Conservation (phyloP, 2,329 filamentous ascomycete species). For the Fonsecaea nubica region DNA sequence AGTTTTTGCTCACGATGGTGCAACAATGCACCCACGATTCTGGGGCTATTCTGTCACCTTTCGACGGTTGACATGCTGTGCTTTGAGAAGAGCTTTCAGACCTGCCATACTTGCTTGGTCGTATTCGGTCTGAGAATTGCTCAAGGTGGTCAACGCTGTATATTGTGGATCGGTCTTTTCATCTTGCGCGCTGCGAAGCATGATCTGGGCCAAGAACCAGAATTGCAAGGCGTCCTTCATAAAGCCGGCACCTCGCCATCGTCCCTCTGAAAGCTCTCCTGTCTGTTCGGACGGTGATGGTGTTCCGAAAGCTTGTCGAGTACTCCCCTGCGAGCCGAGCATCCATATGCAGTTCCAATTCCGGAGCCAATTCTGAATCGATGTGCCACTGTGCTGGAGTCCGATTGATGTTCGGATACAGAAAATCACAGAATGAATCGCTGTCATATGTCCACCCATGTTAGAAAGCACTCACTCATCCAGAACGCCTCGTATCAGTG, state of each 20-base stretch:
- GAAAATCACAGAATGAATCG: conserved; percentile 14
- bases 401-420: background rate
- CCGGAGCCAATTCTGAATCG: conserved; percentile 12
- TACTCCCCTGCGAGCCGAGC: background rate
- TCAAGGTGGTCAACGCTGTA: no score
- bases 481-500: no score
- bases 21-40: no score
- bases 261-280: background rate
- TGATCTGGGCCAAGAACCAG: conserved; percentile 14
- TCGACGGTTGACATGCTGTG: no score
- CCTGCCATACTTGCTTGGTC: conserved; percentile 11
- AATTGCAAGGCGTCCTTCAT: conserved; percentile 17
- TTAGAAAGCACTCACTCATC: no score
- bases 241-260: conserved; percentile 17
- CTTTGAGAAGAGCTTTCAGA: background rate
- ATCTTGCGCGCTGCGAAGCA: background rate
- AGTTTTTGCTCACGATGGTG: no score
- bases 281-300: background rate
- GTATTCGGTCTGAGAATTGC: background rate
- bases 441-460: background rate
- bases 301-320: conserved; percentile 9
- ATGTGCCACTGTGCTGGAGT: background rate
- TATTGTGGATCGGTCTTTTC: background rate
- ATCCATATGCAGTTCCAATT: conserved; percentile 4
- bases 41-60: no score